Base-by-base conservation (phyloP, 148 eudicot genomes). In the Pharnaceum exiguum region DNA sequence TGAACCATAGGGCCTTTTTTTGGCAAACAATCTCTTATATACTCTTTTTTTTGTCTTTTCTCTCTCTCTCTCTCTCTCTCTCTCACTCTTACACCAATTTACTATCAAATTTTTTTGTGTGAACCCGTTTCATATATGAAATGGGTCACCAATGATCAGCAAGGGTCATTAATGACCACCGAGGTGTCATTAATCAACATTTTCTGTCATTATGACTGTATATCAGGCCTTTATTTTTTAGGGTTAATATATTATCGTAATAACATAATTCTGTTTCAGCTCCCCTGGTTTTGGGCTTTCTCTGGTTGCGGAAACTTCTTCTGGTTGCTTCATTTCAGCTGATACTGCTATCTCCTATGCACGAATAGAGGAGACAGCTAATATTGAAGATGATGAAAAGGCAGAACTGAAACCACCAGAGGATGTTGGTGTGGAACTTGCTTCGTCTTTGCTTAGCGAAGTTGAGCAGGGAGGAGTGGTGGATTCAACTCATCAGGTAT, bases 271-370 rank as follows among this genome's bases (percentile, higher is more conserved):
- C 27, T 46, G 23, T 46, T 59, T 50, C 87, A 90, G 97, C 27
- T 93, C 98, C 43, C 96, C 85, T 8, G 99, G 99, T n/a, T 93
- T 77, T 78, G 96, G 99, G 45, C 75, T 88, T 36, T 79, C 90
- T 9, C 67, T 93, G 43, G 80, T 83, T 53, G 99, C 96, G 13
- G 95, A 85, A 69, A 88, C 98, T 32, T 88, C 84, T 25, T 54
- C 88, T 44, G 96, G 89, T 15, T 93, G 98, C 75, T 81, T 62
- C 47, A 81, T 93, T 10, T 88, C 99, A 60, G 85, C 62, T 24
- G 99, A 93, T 70, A 81, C 87, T 35, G 69, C 89, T 55, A 78
- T 93, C 51, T 81, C 84, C 4, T 71, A 78, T 69, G 77, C 71
- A 27, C 67, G 69, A 46, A 83, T 17, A 31, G 85, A 71, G 2